phyloP scores from a whole-genome alignment of 2,329 filamentous ascomycete genomes.

The Beauveria pseudobassiana region DNA sequence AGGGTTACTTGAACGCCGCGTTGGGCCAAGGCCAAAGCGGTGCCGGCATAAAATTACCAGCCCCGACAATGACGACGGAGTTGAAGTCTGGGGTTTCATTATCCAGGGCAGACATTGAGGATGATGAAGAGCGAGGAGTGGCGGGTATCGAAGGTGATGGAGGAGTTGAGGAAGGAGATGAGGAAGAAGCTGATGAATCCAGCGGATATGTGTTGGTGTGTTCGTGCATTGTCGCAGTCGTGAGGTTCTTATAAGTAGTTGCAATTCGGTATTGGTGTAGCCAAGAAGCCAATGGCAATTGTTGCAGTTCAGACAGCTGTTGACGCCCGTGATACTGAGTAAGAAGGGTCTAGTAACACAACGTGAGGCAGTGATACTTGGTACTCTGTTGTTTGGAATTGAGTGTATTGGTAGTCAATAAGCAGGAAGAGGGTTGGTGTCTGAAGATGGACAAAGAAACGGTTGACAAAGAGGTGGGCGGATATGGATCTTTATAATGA shows the following conservation, averaged over 20 bases:
- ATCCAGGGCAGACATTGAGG: conserved; percentile 7
- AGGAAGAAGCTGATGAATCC: conserved; percentile 1
- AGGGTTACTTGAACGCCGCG: conserved; percentile 26
- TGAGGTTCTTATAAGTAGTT: not conserved
- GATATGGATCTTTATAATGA: conserved; percentile 7
- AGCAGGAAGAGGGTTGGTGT: not conserved
- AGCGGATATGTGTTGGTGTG: conserved; percentile 1
- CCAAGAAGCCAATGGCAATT: not conserved
- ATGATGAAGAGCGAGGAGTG: conserved; percentile 11
- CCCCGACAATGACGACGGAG: conserved; percentile 32
- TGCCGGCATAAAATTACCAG: conserved; percentile 36
- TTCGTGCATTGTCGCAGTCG: conserved; percentile 1
- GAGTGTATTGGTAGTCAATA: not conserved
- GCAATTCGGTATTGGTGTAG: not conserved
- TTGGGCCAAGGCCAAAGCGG: conserved; percentile 28
- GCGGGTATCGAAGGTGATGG: conserved; percentile 5
- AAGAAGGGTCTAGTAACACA: not conserved
- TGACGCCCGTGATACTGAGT: not conserved
- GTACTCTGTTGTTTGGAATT: not conserved
- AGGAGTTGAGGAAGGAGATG: conserved; percentile 5
- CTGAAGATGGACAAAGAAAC: not conserved
- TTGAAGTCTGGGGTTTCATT: conserved; percentile 9
- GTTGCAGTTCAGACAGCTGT: not conserved
- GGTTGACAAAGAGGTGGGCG: not conserved
- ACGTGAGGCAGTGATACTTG: not conserved